These are phyloP conservation scores for Sporothrix brunneoviolacea DNA, from an alignment of 2,329 filamentous ascomycete genomes.

Conservation along the genomic window DNA sequence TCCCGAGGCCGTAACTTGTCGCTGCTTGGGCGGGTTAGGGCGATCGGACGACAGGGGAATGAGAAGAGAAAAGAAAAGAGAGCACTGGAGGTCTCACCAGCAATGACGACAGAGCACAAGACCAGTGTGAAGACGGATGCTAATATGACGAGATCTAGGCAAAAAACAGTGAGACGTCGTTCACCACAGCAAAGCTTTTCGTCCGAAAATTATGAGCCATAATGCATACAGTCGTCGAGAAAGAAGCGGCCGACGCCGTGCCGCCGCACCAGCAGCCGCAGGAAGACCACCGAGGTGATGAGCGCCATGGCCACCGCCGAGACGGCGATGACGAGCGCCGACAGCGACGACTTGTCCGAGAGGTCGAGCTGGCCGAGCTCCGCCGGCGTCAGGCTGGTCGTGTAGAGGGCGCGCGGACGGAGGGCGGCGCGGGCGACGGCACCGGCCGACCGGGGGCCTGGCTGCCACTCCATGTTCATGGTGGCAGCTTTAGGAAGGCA, in stretches of 20 bases:
- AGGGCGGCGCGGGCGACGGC: background rate
- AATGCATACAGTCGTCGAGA: conserved; percentile 22
- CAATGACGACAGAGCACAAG: conserved; percentile 16
- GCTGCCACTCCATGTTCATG: conserved; percentile 3
- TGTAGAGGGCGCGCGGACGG: background rate
- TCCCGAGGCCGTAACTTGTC: conserved; percentile 20
- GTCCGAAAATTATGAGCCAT: too few species aligned
- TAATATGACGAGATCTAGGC: conserved; percentile 20
- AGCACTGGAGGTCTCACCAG: conserved; percentile 5
- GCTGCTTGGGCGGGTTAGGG: too few species aligned
- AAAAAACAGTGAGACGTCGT: too few species aligned
- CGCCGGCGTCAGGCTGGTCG: conserved; percentile 11
- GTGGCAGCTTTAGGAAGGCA: too few species aligned
- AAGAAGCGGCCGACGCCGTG: conserved; percentile 19
- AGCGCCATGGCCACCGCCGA: conserved; percentile 19
- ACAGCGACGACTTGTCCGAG: conserved; percentile 18
- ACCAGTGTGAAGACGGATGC: conserved; percentile 21
- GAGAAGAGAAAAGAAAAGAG: background rate
- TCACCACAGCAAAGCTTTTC: too few species aligned
- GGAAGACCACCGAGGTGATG: conserved; percentile 17
- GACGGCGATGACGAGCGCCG: conserved; percentile 14
- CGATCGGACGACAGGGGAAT: too few species aligned
- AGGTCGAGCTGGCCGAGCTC: conserved; percentile 19
- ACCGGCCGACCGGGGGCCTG: background rate
- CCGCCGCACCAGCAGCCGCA: conserved; percentile 18